Percentiles rank a stretch among this genome's conserved stretches.
These are phyloP conservation scores for Gardenia jasminoides DNA, from an alignment of 257 asterid species.

Conservation along the genomic window DNA sequence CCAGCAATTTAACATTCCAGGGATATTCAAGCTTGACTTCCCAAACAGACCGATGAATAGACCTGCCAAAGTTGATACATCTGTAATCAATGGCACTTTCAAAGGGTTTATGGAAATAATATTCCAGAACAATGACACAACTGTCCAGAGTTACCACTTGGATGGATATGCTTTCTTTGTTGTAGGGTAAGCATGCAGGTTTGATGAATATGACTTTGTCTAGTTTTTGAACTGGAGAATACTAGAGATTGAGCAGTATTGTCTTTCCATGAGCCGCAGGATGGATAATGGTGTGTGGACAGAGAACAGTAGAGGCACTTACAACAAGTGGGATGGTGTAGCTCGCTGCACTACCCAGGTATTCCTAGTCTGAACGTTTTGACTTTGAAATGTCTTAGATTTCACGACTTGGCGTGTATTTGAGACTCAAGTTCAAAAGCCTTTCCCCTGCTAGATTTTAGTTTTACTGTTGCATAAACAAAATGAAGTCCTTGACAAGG, in stretches of 20 bases:
- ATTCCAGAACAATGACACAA: constrained; percentile 80
- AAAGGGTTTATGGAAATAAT: constrained; percentile 90
- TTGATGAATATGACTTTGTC: background rate
- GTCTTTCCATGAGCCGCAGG: constrained; percentile 36
- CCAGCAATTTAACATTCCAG: constrained; percentile 63
- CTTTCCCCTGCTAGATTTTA: background rate
- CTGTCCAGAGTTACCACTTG: constrained; percentile 83
- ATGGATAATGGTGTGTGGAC: constrained; percentile 96
- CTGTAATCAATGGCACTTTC: constrained; percentile 78
- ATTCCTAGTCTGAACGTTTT: constrained; percentile 4
- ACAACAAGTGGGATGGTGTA: constrained; percentile 97
- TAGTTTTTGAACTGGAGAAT: constrained; percentile 10
- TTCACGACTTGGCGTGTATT: background rate
- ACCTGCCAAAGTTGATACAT: constrained; percentile 73
- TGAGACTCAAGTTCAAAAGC: background rate
- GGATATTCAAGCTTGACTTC: constrained; percentile 89
- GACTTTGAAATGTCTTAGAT: background rate
- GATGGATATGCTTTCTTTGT: constrained; percentile 91
- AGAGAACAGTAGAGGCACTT: constrained; percentile 79
- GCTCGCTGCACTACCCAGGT: constrained; percentile 97
- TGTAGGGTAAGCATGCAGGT: constrained; percentile 70
- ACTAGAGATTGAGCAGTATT: constrained; percentile 13
- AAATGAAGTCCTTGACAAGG: background rate
- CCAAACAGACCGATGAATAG: constrained; percentile 77
- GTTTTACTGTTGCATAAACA: background rate